Evolutionary conservation across 176 grass and related monocot species (phyloP).

Genomic region (Metroxylon sagu): DNA sequence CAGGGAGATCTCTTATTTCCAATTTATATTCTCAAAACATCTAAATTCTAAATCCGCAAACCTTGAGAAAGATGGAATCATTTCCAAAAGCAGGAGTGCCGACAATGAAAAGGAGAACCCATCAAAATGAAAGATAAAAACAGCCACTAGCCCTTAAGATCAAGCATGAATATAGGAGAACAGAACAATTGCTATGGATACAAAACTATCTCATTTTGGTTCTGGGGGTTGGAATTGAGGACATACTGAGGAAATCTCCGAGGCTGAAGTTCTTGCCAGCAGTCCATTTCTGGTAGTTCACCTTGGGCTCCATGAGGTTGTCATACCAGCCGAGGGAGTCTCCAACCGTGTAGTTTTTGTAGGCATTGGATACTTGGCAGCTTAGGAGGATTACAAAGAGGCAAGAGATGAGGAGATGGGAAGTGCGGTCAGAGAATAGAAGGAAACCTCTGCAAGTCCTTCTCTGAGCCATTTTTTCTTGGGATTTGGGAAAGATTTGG

Average conservation of each 20-base stretch:
- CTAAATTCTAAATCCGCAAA: not conserved
- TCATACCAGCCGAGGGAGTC: slow-evolving; percentile 86
- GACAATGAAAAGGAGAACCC: not conserved
- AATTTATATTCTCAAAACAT: not conserved
- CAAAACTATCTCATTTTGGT: too few relatives aligned
- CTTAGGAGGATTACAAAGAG: slow-evolving; percentile 2
- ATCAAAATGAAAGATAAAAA: slow-evolving; percentile 4
- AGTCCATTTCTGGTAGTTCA: slow-evolving; percentile 90
- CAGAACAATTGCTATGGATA: not conserved
- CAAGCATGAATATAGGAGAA: slow-evolving; percentile 1
- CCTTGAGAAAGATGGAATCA: not conserved
- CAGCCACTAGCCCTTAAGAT: not conserved
- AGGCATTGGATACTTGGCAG: slow-evolving; percentile 23
- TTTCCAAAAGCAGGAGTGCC: not conserved
- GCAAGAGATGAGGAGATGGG: not conserved
- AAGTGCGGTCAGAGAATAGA: slow-evolving; percentile 16
- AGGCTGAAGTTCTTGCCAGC: slow-evolving; percentile 80
- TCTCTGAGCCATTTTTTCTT: slow-evolving; percentile 12
- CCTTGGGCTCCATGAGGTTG: slow-evolving; percentile 30
- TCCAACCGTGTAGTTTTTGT: slow-evolving; percentile 96
- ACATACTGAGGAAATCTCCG: slow-evolving; percentile 98
- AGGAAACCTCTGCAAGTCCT: slow-evolving; percentile 27
- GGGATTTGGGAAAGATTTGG: not conserved
- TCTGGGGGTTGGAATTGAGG: too few relatives aligned
- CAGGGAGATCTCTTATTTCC: too few relatives aligned